Evolutionary conservation across 2,329 filamentous ascomycete species (phyloP), one percentile per base, ranked within the genome.

Genomic region (Triangularia verruculosa): DNA sequence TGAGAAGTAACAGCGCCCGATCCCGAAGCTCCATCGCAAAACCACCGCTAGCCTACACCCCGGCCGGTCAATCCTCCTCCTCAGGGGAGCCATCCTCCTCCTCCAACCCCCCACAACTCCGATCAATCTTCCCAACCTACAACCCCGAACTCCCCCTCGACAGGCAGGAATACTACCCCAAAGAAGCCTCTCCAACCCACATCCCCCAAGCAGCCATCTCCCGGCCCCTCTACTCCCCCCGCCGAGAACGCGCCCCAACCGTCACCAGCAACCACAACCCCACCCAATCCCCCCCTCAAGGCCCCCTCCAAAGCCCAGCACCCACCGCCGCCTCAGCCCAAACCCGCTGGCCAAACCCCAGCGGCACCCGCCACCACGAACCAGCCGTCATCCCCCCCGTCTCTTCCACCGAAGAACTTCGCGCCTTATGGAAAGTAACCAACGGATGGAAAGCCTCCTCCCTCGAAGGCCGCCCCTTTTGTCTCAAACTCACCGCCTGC

Each of bases 91-190:
- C 22, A 13, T 65, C 66, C 25, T 57, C 63, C 2, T 70, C 72
- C 43, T 52, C 59, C 70, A 80, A 28, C 5, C 51, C 51, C 15
- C 51, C 20, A 28, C 78, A 82, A 0, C 82, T 90, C 70, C 83
- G 85, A 30, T 93, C 90, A 24, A 92, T 93, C 70, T 93, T 93
- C 70, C 90, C 90, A 7, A 82, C 84, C 28, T 93, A 92, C 72
- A 87, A 93, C 70, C 88, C 86, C 2, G 83, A 82, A 1, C 73
- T 91, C 24, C 80, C 89, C 4, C 81, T 92, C 2, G 81, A 86
- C 61, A 84, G 86, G 63, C 90, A 93, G 71, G 77, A 85, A 55
- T 93, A 93, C 76, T 89, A 83, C 57, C 89, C 90, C 2, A 88
- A 85, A 0, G 86, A 89, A 72, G 77, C 82, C 61, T 86, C 84